These are phyloP conservation scores for Quaeritorhiza haematococci DNA, from an alignment of 371 early-diverging fungal genomes.

Conservation along the genomic window DNA sequence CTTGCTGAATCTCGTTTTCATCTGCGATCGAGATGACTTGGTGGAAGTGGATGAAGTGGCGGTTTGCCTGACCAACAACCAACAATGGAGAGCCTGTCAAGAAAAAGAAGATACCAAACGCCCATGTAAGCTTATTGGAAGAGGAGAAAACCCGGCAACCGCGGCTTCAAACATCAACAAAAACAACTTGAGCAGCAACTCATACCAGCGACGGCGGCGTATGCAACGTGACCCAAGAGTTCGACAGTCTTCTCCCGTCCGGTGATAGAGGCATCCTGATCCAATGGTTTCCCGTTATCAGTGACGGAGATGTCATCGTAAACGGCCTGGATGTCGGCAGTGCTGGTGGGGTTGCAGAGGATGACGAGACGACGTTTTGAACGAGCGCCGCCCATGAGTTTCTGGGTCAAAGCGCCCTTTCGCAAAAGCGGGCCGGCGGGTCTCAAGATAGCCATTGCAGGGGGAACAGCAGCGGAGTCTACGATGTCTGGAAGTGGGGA, in stretches of 20 bases:
- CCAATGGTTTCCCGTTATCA: neutral
- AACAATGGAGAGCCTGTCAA: slow-evolving; percentile 14
- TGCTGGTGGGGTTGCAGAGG: slow-evolving; percentile 6
- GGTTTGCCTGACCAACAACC: slow-evolving; percentile 8
- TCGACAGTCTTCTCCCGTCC: slow-evolving; percentile 5
- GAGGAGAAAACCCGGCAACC: too few species aligned
- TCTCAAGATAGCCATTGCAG: too few species aligned
- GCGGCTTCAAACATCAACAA: too few species aligned
- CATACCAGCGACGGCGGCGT: slow-evolving; percentile 14
- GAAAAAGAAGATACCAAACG: too few species aligned
- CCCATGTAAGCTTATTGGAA: too few species aligned
- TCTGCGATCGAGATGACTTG: slow-evolving; percentile 10
- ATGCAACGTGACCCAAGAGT: slow-evolving; percentile 15
- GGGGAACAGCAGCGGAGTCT: too few species aligned
- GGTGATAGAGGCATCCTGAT: neutral
- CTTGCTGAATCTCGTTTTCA: slow-evolving; percentile 6
- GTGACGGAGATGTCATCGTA: neutral
- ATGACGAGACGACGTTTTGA: slow-evolving; percentile 18
- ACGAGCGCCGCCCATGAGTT: too few species aligned
- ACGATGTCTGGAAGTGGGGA: too few species aligned
- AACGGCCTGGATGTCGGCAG: slow-evolving; percentile 9
- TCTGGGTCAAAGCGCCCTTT: too few species aligned
- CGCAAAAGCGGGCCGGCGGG: too few species aligned
- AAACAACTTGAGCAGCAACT: too few species aligned
- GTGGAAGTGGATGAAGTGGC: slow-evolving; percentile 15